Base-by-base conservation (phyloP, 805 yeast species). In the Suhomyces faveliae region DNA sequence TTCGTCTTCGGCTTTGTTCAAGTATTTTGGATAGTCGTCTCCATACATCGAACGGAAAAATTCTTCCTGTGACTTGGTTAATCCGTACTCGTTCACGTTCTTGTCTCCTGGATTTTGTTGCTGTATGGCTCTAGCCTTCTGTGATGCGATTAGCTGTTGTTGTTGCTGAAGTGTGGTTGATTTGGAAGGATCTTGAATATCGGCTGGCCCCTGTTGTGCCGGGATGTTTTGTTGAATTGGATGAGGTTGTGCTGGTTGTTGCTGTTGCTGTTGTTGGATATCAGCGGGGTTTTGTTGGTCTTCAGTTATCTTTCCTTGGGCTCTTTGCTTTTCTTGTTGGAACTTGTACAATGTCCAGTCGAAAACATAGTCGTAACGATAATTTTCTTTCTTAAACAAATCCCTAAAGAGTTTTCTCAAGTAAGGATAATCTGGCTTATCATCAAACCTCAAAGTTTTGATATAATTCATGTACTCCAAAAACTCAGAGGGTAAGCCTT, bases 281-380 rank as follows among this genome's bases (percentile, higher is more conserved):
- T 56, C 64, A 40, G 61, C 64, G 5, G 35, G 45, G 15, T 40
- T 51, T 2, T 33, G 33, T 42, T 63, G 65, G 21, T 52, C 68
- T 39, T 66, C 68, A n/a, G 57, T 60, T 20, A 59, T 54, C 51
- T 68, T 63, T 33, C 59, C 61, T 50, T 72, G 78, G 48, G 70
- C 75, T 52, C 77, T 70, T 59, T 79, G 81, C 55, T 79, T 79
- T 54, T 80, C 80, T 59, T 79, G 73, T 56, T 79, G 86, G 65
- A 80, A 85, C 65, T 87, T 87, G 72, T 84, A 87, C 52, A 90
- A 81, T 23, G 97, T 92, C 99, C 99, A 92, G 70, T 92, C 99
- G 69, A 90, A 92, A 19, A 94, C 83, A 68, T 90, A 92, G 70
- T 92, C 98, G 67, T 91, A 92, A 58, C 85, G 83, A 67, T 89